phyloP scores from a whole-genome alignment of 2,329 filamentous ascomycete genomes.

The Tolypocladium tundrense region DNA sequence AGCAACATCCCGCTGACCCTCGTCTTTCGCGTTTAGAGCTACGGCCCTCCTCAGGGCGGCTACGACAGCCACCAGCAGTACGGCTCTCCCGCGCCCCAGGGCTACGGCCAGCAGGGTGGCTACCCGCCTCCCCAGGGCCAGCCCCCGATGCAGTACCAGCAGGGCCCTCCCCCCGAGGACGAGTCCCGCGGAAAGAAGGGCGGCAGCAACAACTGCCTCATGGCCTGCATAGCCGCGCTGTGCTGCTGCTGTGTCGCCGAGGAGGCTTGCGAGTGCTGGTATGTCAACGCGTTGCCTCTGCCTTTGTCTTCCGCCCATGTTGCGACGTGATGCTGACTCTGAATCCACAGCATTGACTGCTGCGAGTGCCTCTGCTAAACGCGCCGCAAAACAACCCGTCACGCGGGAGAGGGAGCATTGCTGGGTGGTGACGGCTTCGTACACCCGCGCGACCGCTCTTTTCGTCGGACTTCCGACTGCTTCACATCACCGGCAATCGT shows the following conservation, averaged over 20 bases:
- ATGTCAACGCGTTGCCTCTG: slow-evolving; percentile 10
- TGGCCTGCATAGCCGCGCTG: slow-evolving; percentile 35
- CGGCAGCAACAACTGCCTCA: slow-evolving; percentile 31
- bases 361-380: slow-evolving; percentile 29
- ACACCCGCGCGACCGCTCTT: background rate
- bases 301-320: background rate
- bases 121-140: slow-evolving; percentile 25
- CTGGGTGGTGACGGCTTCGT: background rate
- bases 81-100: slow-evolving; percentile 4
- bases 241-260: slow-evolving; percentile 42
- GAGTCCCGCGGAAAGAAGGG: slow-evolving; percentile 17
- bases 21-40: background rate
- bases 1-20: background rate
- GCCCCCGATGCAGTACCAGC: slow-evolving; percentile 34
- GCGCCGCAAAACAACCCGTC: background rate
- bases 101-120: slow-evolving; percentile 20
- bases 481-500: background rate
- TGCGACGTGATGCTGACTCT: background rate
- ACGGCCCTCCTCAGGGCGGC: background rate
- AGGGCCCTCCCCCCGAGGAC: slow-evolving; percentile 22
- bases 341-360: slow-evolving; percentile 23
- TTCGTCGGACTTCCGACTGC: background rate
- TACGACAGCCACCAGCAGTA: background rate
- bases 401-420: background rate
- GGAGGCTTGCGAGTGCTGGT: slow-evolving; percentile 41